Base-by-base conservation (phyloP, 495 filamentous ascomycete species). In the Hyaloscypha hepaticicola region DNA sequence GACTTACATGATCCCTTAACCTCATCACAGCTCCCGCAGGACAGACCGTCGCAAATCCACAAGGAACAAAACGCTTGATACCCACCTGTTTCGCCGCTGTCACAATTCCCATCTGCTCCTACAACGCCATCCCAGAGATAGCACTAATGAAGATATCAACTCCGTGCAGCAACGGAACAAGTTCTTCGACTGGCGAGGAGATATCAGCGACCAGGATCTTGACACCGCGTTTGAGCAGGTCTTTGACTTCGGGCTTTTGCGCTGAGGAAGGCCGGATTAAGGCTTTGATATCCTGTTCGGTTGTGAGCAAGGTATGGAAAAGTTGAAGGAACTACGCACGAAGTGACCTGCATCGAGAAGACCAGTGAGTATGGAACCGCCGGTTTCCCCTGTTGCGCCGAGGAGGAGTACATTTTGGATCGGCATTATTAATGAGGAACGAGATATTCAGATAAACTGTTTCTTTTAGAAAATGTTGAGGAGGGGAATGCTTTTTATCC, bases 21-120 rank as follows among this genome's bases (percentile, higher is more conserved):
- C 16, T 21, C 58, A 60, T 60, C 12, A 64, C 53, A 82, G 80
- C 66, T 75, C 76, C 64, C 80, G 66, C 71, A 72, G 79, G 82
- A 79, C 28, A 81, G 75, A 45, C 81, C 78, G 56, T 79, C 75
- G 5, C 81, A 75, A 26, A 84, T 52, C 75, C 78, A 69, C 84
- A 85, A 2, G 84, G 84, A 59, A 88, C 75, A 69, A 87, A 87
- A 60, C 84, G 79, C 72, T 82, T 79, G 31, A 85, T 81, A 9
- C 83, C 82, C 21, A 78, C 80, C 52, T 73, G 75, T 69, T 85
- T 85, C 4, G 83, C 81, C 0, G 84, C 85, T 48, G 81, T 80
- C 66, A 78, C 81, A 19, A 87, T 72, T 2, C 77, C 73, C 21
- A 86, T 77, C 60, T 87, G 83, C 49, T 78, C 77, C 26, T 38